Base-by-base conservation (phyloP, 441 rosid species). In the Erodium trifolium region DNA sequence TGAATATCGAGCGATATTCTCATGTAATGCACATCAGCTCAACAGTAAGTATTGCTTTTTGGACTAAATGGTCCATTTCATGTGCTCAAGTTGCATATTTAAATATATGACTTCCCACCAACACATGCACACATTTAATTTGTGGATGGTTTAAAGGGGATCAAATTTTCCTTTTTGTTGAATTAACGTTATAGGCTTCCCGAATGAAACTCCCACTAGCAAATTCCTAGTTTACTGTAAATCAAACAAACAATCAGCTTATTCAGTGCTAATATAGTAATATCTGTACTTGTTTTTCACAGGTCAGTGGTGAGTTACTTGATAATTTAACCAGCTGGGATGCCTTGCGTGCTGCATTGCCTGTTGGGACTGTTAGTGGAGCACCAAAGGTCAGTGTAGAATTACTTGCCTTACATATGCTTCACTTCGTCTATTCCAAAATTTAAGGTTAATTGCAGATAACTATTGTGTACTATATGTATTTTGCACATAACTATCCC, bases 21-120 rank as follows among this genome's bases (percentile, higher is more conserved):
- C 97, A 93, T 83, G 99, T 93, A 57, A 93, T 91, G 99, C 96
- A 91, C 88, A 88, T 93, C 65, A 93, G 97, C 80, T 93, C 99
- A 51, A 91, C 90, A 64, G 97, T 93, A 83, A 67, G 82, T 67
- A 37, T 57, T 57, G 16, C 68, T 71, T 68, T 19, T 72, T 57
- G 13, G 51, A 2, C 39, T 62, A 37, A 37, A 16, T 2, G 49
- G n/a, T 65, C 69, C 71, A 67, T 0, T 27, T 70, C 67, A 3
- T 39, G 37, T 51, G n/a, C 59, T 51, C 59, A 13, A n/a, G 59
- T 51, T 34, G 5, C 1, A 34, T 34, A 34, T 34, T 3, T 34
- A 34, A 3, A 34, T 34, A 1, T 34, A 34, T 34, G 37, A 34
- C 0, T 34, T 34, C 37, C 4, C 37, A 1, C 37, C 37, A 34